phyloP scores from a whole-genome alignment of 768 basidiomycete genomes.

The Pleurotus cornucopiae region DNA sequence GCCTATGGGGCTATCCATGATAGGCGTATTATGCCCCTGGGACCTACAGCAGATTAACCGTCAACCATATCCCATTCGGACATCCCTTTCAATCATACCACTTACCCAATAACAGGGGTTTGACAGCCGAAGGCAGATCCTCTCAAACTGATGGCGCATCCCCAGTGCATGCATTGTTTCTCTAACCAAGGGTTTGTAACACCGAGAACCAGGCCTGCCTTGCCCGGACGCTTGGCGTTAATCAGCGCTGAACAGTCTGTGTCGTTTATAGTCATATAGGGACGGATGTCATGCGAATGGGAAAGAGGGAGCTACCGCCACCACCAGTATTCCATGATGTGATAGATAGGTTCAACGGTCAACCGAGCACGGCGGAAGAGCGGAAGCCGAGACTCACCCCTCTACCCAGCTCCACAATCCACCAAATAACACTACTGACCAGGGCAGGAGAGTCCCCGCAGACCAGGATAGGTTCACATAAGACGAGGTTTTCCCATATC shows the following conservation, averaged over 20 bases:
- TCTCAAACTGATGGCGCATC: constrained; percentile 74
- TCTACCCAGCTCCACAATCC: constrained; percentile 81
- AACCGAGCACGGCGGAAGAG: constrained; percentile 1
- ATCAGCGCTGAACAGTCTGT: constrained; percentile 73
- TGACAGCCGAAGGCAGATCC: constrained; percentile 24
- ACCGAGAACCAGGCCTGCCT: constrained; percentile 71
- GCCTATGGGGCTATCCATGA: not conserved
- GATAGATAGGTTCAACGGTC: not conserved
- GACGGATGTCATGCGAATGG: constrained; percentile 78
- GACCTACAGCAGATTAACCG: not conserved
- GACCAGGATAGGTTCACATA: constrained; percentile 87
- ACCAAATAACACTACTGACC: constrained; percentile 89
- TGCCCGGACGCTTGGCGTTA: constrained; percentile 71
- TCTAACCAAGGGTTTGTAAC: constrained; percentile 89
- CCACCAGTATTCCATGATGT: not conserved
- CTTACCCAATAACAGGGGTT: constrained; percentile 2
- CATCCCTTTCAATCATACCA: not conserved
- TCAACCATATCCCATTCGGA: not conserved
- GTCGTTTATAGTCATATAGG: constrained; percentile 97
- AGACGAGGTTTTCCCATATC: constrained; percentile 89
- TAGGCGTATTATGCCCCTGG: not conserved
- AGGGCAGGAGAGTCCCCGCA: constrained; percentile 76
- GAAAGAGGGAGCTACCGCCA: constrained; percentile 67
- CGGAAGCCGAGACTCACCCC: constrained; percentile 46
- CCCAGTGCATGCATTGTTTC: constrained; percentile 79